Evolutionary conservation across 495 filamentous ascomycete species (phyloP), one percentile per base, ranked within the genome.

Genomic region (Penicillium soppii): DNA sequence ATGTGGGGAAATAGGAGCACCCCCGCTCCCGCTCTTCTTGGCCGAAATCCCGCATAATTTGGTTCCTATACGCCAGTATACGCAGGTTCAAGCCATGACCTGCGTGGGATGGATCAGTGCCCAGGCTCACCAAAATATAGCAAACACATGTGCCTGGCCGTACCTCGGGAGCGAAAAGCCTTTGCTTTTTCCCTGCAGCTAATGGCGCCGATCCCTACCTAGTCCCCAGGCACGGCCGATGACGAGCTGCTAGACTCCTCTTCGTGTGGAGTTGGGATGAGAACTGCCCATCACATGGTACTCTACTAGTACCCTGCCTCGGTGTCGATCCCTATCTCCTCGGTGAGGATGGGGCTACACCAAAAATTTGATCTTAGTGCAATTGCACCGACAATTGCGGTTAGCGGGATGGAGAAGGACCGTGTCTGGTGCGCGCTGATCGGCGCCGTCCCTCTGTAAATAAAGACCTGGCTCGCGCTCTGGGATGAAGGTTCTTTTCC

Each of bases 391-490:
- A 47, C 19, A 26, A 49, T 49, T 49, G 36, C 41, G 29, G 50
- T 53, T 46, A 47, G 43, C 20, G 6, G 21, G 32, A 25, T 43
- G 21, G 22, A 3, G n/a, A 44, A 52, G 41, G 45, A 47, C 52
- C 52, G 45, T 52, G 43, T 45, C 61, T 27, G 32, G 40, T 35
- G 47, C 47, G 30, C 47, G 58, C 36, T 29, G 61, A 64, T 64
- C 61, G 35, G 30, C 36, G 25, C 9, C 47, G 44, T 35, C 43
- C 20, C 43, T 50, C 17, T 35, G 43, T 43, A 61, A 58, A 62
- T 64, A 64, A 64, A 64, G 58, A 56, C 39, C 54, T 56, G 47
- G 39, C 37, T 43, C 40, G 32, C 40, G 32, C 41, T 51, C 61
- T 55, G 20, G 21, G 32, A 5, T 19, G 19, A n/a, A 20, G 23